Conservation (phyloP, 306 rosid genomes). For the Alnus glutinosa region DNA sequence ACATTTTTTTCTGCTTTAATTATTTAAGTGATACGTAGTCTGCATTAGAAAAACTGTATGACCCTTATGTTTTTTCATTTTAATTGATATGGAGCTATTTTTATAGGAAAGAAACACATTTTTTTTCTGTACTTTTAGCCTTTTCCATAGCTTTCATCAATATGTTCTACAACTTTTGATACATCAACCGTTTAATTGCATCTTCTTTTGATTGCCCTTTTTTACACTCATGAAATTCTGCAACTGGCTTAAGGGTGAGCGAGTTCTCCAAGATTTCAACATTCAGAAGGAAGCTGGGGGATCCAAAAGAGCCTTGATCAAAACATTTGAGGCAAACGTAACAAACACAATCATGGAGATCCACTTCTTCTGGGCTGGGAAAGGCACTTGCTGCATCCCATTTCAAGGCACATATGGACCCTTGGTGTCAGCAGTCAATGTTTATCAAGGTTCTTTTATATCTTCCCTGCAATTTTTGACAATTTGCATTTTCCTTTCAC, state of each 20-base stretch:
- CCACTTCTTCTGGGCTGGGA: conserved; percentile 43
- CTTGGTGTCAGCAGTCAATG: conserved; percentile 40
- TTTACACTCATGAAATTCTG: background rate
- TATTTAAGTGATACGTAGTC: background rate
- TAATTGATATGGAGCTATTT: background rate
- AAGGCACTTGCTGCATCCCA: conserved; percentile 52
- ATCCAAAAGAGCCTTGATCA: conserved; percentile 33
- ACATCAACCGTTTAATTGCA: background rate
- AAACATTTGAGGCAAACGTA: conserved; percentile 29
- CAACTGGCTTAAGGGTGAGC: conserved; percentile 32
- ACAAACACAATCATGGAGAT: conserved; percentile 31
- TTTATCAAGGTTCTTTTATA: conserved; percentile 25
- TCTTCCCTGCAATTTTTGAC: background rate
- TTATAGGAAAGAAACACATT: background rate
- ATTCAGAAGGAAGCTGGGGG: conserved; percentile 39
- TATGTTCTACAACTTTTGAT: background rate
- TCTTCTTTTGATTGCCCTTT: background rate
- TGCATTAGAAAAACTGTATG: background rate
- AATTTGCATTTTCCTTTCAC: background rate
- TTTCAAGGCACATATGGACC: conserved; percentile 42
- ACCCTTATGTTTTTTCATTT: background rate
- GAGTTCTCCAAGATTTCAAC: conserved; percentile 34
- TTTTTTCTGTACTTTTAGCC: background rate
- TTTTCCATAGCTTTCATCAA: background rate
- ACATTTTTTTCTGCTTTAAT: background rate